Percentiles rank a stretch among this genome's conserved stretches.
phyloP scores from a whole-genome alignment of 1,284 basidiomycete genomes.

The Boletus sp. region DNA sequence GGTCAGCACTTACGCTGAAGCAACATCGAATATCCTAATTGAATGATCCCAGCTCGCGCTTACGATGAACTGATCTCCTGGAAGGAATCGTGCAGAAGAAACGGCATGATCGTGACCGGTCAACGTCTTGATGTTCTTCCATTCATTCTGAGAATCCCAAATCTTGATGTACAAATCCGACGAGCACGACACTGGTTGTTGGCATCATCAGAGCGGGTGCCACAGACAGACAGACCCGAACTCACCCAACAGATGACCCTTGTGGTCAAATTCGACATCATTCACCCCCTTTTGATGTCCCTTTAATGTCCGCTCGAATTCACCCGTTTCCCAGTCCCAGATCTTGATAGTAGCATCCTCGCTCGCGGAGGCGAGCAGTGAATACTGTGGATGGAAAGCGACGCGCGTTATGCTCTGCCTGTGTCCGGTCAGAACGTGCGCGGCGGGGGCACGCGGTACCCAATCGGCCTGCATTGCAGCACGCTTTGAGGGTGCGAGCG shows the following conservation, averaged over 20 bases:
- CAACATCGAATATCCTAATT: constrained; percentile 82
- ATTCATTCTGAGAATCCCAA: constrained; percentile 87
- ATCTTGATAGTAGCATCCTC: constrained; percentile 89
- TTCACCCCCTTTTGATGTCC: constrained; percentile 88
- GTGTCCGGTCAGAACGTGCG: constrained; percentile 79
- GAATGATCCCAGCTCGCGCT: constrained; percentile 86
- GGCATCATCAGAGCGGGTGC: constrained; percentile 1
- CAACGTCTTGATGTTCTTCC: constrained; percentile 84
- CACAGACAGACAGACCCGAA: constrained; percentile 6
- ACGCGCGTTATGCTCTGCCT: constrained; percentile 74
- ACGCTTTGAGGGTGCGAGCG: constrained; percentile 55
- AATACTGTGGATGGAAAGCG: constrained; percentile 86
- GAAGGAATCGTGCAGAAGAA: constrained; percentile 79
- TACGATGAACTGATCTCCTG: constrained; percentile 78
- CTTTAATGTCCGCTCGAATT: constrained; percentile 88
- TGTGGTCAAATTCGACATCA: constrained; percentile 85
- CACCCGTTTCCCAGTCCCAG: constrained; percentile 95
- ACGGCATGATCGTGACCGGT: constrained; percentile 91
- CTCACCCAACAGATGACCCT: constrained; percentile 77
- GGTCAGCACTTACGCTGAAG: constrained; percentile 60
- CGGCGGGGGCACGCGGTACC: constrained; percentile 77
- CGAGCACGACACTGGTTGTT: constrained; percentile 72
- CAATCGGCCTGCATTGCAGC: constrained; percentile 65
- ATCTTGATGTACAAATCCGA: constrained; percentile 88
- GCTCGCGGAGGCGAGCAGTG: constrained; percentile 77